These are phyloP conservation scores for Trametes cubensis DNA, from an alignment of 768 basidiomycete species.

Conservation along the genomic window DNA sequence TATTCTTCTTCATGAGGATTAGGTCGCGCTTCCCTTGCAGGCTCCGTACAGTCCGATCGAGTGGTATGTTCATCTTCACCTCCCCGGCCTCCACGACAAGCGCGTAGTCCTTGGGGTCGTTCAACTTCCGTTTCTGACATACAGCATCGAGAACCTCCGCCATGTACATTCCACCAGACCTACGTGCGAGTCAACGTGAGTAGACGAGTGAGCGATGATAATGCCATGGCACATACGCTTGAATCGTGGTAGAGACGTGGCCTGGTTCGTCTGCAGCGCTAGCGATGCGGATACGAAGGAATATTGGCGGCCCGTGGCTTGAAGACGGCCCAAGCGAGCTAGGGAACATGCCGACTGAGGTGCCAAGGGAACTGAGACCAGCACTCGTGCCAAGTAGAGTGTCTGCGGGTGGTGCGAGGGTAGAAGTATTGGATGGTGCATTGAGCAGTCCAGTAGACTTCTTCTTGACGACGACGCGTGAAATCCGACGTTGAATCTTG, in stretches of 20 bases:
- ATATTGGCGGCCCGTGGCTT: slow-evolving; percentile 78
- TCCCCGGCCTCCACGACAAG: slow-evolving; percentile 62
- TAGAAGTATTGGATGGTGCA: slow-evolving; percentile 30
- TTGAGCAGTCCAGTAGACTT: slow-evolving; percentile 53
- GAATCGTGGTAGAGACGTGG: slow-evolving; percentile 87
- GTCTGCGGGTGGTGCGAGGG: slow-evolving; percentile 44
- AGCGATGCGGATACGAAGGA: slow-evolving; percentile 79
- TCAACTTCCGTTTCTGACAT: slow-evolving; percentile 67
- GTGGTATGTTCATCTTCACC: slow-evolving; percentile 77
- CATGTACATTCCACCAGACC: slow-evolving; percentile 93
- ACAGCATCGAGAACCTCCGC: slow-evolving; percentile 91
- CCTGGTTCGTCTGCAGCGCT: slow-evolving; percentile 75
- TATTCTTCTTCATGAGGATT: slow-evolving; percentile 75
- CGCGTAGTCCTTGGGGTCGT: slow-evolving; percentile 79
- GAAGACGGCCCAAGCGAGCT: slow-evolving; percentile 71
- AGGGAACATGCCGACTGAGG: slow-evolving; percentile 48
- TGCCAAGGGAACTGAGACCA: slow-evolving; percentile 32
- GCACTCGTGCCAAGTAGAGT: slow-evolving; percentile 48
- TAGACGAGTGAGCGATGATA: background rate
- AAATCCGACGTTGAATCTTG: slow-evolving; percentile 82
- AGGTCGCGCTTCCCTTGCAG: slow-evolving; percentile 86
- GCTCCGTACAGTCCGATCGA: slow-evolving; percentile 96
- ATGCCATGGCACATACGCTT: slow-evolving; percentile 64
- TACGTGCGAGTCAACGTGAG: slow-evolving; percentile 31
- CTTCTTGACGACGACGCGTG: slow-evolving; percentile 63